A percentile compares a stretch with the other conserved stretches of the same genome.
These are phyloP conservation scores for Linaria vulgaris DNA, from an alignment of 257 asterid species.

Conservation along the genomic window DNA sequence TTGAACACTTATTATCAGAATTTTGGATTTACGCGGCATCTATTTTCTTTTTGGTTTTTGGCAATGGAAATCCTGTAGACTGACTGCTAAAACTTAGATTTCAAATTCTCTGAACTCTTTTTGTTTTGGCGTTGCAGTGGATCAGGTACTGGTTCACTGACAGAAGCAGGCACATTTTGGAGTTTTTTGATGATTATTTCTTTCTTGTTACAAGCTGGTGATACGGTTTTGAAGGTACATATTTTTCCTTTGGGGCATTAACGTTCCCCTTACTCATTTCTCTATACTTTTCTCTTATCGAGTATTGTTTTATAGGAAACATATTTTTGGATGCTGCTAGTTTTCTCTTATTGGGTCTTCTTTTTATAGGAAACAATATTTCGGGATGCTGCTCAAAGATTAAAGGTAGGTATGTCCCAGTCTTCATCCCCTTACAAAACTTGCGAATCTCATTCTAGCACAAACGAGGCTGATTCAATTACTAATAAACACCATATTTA, in stretches of 20 bases:
- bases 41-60: too few species aligned
- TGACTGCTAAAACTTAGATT: too few species aligned
- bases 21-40: too few species aligned
- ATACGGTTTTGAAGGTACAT: constrained; percentile 82
- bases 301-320: constrained; percentile 54
- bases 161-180: constrained; percentile 91
- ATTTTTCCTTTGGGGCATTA: constrained; percentile 28
- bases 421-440: constrained; percentile 19
- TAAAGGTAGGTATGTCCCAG: constrained; percentile 60
- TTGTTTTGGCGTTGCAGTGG: constrained; percentile 59
- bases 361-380: constrained; percentile 76
- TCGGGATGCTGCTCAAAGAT: constrained; percentile 68
- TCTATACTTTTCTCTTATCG: constrained; percentile 32
- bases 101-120: constrained; percentile 1
- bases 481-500: neutral
- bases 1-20: too few species aligned
- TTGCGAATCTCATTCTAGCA: constrained; percentile 13
- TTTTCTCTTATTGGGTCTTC: constrained; percentile 16
- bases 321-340: constrained; percentile 78
- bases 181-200: constrained; percentile 88
- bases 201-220: constrained; percentile 95
- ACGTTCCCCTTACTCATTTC: constrained; percentile 20
- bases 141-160: constrained; percentile 87
- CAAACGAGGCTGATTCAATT: constrained; percentile 8
- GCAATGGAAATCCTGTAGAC: too few species aligned